A percentile compares a stretch with the other conserved stretches of the same genome.
Evolutionary conservation across 495 filamentous ascomycete species (phyloP).

Genomic region (Paragyromitra xinjiangensis): DNA sequence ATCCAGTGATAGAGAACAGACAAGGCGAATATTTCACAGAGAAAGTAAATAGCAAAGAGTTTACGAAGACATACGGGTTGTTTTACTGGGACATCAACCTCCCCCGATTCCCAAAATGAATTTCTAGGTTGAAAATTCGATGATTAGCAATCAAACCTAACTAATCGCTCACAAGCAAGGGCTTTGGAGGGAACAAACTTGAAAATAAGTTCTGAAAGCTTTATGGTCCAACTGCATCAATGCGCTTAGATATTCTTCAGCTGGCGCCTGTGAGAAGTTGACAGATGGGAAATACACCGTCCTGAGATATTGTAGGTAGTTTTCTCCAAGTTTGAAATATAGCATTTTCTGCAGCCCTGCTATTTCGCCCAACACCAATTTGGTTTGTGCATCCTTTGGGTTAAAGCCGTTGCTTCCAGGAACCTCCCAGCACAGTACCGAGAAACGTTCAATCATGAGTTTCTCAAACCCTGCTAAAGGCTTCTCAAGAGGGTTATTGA

Average conservation of each 20-base stretch:
- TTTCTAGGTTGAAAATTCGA: conserved; percentile 25
- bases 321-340: conserved; percentile 79
- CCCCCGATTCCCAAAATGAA: conserved; percentile 40
- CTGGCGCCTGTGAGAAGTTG: conserved; percentile 41
- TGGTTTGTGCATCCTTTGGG: conserved; percentile 82
- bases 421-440: conserved; percentile 85
- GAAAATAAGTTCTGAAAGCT: conserved; percentile 45
- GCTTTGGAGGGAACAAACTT: conserved; percentile 32
- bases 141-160: conserved; percentile 4
- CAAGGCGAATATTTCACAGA: conserved; percentile 30
- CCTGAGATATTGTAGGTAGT: conserved; percentile 53
- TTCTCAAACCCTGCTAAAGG: conserved; percentile 88
- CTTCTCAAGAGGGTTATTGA: conserved; percentile 60
- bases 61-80: conserved; percentile 21
- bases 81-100: conserved; percentile 9
- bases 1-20: not conserved
- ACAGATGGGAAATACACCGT: conserved; percentile 54
- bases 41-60: conserved; percentile 3
- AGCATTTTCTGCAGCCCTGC: conserved; percentile 84
- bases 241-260: conserved; percentile 48
- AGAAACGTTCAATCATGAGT: conserved; percentile 88
- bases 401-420: conserved; percentile 78
- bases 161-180: not conserved
- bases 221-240: conserved; percentile 41
- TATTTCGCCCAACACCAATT: conserved; percentile 84